phyloP scores from a whole-genome alignment of 257 asterid species.

The Ligustrum vulgare region DNA sequence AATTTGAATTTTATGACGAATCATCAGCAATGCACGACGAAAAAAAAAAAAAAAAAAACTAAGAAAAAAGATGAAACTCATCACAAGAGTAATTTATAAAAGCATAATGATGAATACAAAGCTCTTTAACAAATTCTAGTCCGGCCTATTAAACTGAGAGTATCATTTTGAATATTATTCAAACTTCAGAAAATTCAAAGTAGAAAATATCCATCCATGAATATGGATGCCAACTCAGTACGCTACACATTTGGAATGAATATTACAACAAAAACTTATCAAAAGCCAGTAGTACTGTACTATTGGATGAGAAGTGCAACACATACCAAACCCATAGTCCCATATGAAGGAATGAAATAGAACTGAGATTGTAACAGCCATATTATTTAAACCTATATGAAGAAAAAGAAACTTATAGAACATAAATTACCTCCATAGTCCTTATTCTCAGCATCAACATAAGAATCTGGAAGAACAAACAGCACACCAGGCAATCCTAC shows the following conservation, averaged over 20 bases:
- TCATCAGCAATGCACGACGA: background rate
- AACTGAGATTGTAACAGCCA: background rate
- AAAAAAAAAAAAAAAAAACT: background rate
- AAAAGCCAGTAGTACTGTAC: background rate
- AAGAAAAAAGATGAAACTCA: background rate
- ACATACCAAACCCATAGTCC: background rate
- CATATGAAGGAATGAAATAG: background rate
- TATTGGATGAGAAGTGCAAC: background rate
- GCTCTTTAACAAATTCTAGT: background rate
- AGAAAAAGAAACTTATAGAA: background rate
- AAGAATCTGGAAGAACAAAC: conserved; percentile 96
- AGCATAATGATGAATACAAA: background rate
- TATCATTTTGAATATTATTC: background rate
- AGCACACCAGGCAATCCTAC: conserved; percentile 95
- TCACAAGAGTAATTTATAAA: background rate
- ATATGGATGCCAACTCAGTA: background rate
- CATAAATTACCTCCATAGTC: conserved; percentile 80
- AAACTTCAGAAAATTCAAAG: background rate
- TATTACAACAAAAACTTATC: background rate
- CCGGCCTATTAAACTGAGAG: background rate
- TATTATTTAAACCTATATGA: background rate
- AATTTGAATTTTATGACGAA: background rate
- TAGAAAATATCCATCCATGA: background rate
- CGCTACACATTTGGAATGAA: background rate
- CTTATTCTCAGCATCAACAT: conserved; percentile 95